These are phyloP conservation scores for Pharnaceum exiguum DNA, from an alignment of 148 eudicot species.

Conservation along the genomic window DNA sequence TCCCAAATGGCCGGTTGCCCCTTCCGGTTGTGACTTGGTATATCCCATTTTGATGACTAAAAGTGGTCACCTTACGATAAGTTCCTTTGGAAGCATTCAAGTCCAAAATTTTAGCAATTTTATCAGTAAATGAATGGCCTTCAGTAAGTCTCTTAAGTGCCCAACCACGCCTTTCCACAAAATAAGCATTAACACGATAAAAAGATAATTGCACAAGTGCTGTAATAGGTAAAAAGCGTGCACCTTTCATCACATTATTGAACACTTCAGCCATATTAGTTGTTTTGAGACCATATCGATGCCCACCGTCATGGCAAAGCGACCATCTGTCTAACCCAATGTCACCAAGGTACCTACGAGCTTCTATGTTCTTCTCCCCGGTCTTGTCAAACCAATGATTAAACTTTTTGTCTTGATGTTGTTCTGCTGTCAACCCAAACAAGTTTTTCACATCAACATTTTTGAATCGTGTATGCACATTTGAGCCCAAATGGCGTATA, in stretches of 20 bases:
- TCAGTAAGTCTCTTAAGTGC: background rate
- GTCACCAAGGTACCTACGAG: background rate
- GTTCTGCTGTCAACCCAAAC: background rate
- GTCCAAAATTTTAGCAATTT: background rate
- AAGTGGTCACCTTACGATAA: background rate
- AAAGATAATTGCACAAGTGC: background rate
- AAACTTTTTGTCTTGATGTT: background rate
- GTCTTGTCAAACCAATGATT: background rate
- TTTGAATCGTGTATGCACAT: background rate
- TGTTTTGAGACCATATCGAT: background rate
- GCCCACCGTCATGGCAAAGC: background rate
- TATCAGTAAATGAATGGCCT: background rate
- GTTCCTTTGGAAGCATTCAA: background rate
- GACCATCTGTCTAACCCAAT: constrained; percentile 2
- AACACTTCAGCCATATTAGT: constrained; percentile 1
- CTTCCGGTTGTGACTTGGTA: background rate
- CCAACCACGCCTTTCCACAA: background rate
- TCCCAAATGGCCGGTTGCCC: no score
- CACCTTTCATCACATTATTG: constrained; percentile 2
- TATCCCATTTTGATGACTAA: background rate
- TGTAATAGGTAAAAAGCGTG: background rate
- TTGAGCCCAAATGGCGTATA: constrained; percentile 3
- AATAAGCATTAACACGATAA: background rate
- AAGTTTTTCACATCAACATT: background rate
- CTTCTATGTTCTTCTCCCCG: background rate